These are phyloP conservation scores for Adiantum capillusveneris DNA, from an alignment of 75 land plant species.

Conservation along the genomic window DNA sequence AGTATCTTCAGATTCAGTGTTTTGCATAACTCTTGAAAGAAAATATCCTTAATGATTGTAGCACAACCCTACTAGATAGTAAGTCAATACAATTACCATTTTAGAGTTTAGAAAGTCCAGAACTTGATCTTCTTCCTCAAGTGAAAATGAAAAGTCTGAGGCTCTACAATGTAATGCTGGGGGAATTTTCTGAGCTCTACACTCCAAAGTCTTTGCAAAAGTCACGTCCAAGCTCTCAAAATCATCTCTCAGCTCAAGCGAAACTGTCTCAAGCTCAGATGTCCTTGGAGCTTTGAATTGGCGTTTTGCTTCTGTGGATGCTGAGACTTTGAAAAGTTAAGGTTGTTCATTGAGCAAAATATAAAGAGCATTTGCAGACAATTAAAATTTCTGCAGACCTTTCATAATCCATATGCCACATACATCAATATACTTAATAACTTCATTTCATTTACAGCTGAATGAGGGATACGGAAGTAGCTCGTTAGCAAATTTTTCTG, in stretches of 20 bases:
- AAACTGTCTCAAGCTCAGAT: constrained; percentile 6
- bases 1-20: too few relatives aligned
- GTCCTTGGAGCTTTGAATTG: constrained; percentile 70
- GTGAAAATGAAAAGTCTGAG: not conserved
- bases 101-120: not conserved
- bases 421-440: too few relatives aligned
- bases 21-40: too few relatives aligned
- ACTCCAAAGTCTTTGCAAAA: not conserved
- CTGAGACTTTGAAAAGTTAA: constrained; percentile 48
- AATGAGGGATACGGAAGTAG: constrained; percentile 96
- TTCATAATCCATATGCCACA: too few relatives aligned
- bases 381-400: too few relatives aligned
- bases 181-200: not conserved
- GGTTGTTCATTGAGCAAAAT: constrained; percentile 11
- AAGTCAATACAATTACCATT: too few relatives aligned
- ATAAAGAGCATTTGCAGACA: constrained; percentile 5
- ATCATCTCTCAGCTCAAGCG: constrained; percentile 9
- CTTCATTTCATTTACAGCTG: too few relatives aligned
- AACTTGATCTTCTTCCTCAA: constrained; percentile 1
- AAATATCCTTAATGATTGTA: too few relatives aligned
- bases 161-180: not conserved
- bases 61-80: too few relatives aligned
- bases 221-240: not conserved
- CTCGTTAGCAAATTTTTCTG: constrained; percentile 79
- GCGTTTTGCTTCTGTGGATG: constrained; percentile 61